These are phyloP conservation scores for Fusarium vanettenii DNA, from an alignment of 2,329 filamentous ascomycete genomes.

Conservation along the genomic window DNA sequence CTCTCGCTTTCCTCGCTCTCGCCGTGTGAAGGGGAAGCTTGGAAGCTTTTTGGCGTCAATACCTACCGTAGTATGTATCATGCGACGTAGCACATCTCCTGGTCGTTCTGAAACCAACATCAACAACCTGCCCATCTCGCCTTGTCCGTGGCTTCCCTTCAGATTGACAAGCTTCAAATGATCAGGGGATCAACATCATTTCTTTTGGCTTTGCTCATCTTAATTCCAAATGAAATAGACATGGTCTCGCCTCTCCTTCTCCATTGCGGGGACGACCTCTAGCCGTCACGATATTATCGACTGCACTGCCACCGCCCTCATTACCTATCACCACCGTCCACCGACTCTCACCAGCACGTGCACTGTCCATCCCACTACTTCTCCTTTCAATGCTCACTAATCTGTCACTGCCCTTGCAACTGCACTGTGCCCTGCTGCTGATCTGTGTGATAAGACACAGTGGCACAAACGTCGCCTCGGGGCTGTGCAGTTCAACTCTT, in stretches of 20 bases:
- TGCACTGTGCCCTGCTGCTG: constrained; percentile 25
- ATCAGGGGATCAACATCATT: constrained; percentile 8
- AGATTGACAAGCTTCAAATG: constrained; percentile 5
- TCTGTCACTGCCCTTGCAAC: neutral
- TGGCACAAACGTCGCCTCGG: constrained; percentile 14
- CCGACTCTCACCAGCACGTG: constrained; percentile 1
- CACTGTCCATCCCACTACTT: constrained; percentile 19
- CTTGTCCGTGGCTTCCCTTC: neutral
- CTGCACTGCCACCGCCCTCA: constrained; percentile 38
- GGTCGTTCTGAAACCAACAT: neutral
- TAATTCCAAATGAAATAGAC: constrained; percentile 26
- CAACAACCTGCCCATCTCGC: neutral
- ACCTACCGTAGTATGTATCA: neutral
- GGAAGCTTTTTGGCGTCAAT: neutral
- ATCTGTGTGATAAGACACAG: constrained; percentile 17
- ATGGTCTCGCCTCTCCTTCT: constrained; percentile 16
- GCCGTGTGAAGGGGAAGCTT: neutral
- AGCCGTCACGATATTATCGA: constrained; percentile 16
- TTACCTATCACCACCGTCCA: constrained; percentile 15
- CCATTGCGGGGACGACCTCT: constrained; percentile 20
- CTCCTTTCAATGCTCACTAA: neutral
- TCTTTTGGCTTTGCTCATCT: constrained; percentile 21
- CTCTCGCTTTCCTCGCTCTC: neutral
- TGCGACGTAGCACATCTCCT: neutral
- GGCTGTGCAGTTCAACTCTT: constrained; percentile 34